Conservation (phyloP, 257 asterid species). For the Echites panduratus region DNA sequence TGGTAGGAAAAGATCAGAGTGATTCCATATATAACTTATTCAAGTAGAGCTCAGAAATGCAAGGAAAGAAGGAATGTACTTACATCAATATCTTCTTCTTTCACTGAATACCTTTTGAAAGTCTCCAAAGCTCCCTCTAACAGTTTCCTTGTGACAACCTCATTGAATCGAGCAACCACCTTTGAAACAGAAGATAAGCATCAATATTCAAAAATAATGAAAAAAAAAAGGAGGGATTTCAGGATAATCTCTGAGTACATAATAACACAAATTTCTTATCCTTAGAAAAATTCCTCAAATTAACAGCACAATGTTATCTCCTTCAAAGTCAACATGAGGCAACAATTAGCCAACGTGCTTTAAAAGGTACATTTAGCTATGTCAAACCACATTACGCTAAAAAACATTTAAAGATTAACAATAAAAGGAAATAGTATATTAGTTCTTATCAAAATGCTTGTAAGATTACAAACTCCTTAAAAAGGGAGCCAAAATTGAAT, state of each 20-base stretch:
- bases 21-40: not conserved
- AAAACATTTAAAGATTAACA: not conserved
- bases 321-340: not conserved
- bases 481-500: not conserved
- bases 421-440: not conserved
- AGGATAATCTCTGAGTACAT: not conserved
- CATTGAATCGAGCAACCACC: constrained; percentile 98
- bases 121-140: constrained; percentile 92
- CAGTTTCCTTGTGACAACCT: constrained; percentile 74
- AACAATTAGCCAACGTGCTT: not conserved
- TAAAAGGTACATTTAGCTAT: not conserved
- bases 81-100: constrained; percentile 85
- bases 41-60: not conserved
- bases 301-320: not conserved
- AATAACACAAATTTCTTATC: not conserved
- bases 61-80: constrained; percentile 17
- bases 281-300: not conserved
- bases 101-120: constrained; percentile 73
- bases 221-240: not conserved
- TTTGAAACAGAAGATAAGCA: constrained; percentile 24
- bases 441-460: not conserved
- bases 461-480: not conserved
- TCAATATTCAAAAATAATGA: constrained; percentile 3
- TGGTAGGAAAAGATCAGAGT: constrained; percentile 18
- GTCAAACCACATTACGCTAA: not conserved